Evolutionary conservation across 345 rosid genomes (phyloP).

Genomic region (Acer campestre): DNA sequence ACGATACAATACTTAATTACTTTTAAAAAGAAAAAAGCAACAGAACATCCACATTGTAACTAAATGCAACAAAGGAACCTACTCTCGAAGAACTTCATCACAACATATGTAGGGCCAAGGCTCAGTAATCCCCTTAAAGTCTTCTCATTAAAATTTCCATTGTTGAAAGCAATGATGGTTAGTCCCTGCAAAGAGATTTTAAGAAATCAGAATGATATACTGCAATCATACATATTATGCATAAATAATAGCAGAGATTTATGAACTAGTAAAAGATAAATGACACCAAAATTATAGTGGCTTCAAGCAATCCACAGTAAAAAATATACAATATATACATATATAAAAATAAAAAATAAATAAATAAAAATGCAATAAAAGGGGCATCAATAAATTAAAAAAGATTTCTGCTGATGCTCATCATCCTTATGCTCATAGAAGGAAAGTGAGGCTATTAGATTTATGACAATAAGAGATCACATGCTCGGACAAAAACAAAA

Average conservation of each 20-base stretch:
- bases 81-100: conserved; percentile 95
- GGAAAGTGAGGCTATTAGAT: background rate
- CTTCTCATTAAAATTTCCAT: conserved; percentile 46
- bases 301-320: background rate
- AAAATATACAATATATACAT: background rate
- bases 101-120: conserved; percentile 92
- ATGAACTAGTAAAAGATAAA: background rate
- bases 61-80: conserved; percentile 24
- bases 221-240: background rate
- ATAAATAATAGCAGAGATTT: background rate
- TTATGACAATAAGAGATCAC: background rate
- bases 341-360: background rate
- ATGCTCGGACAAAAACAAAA: background rate
- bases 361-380: background rate
- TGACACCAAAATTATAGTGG: background rate
- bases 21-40: background rate
- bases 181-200: conserved; percentile 56
- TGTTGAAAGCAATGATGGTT: conserved; percentile 80
- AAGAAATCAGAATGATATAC: background rate
- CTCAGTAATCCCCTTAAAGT: conserved; percentile 74
- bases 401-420: background rate
- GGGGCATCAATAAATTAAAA: conserved; percentile 2
- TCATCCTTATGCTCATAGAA: background rate
- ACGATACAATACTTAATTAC: background rate
- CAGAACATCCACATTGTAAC: conserved; percentile 3